A percentile compares a stretch with the other conserved stretches of the same genome.
Conservation (phyloP, 805 yeast genomes). For the Candida parachauliodes region DNA sequence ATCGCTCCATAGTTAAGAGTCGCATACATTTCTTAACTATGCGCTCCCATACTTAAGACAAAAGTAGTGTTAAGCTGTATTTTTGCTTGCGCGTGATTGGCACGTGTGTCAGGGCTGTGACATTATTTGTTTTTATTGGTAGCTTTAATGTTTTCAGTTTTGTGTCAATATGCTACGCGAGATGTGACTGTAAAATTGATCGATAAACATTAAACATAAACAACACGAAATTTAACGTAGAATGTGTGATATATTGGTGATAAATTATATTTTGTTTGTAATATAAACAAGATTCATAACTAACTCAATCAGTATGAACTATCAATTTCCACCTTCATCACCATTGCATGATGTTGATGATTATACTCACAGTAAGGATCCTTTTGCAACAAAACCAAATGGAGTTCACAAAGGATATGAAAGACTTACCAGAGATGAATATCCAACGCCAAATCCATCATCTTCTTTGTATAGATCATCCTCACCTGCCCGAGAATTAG, state of each 20-base stretch:
- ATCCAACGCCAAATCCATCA: constrained; percentile 76
- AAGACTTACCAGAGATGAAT: constrained; percentile 13
- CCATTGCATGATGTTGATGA: constrained; percentile 36
- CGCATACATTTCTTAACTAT: too few species aligned
- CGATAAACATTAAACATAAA: constrained; percentile 3
- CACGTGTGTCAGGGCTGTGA: too few species aligned
- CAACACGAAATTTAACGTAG: constrained; percentile 6
- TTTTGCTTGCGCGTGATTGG: too few species aligned
- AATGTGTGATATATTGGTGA: not conserved
- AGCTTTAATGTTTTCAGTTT: too few species aligned
- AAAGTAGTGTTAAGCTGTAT: too few species aligned
- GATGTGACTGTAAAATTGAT: constrained; percentile 2
- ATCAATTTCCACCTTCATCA: constrained; percentile 52
- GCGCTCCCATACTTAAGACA: too few species aligned
- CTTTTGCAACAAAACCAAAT: constrained; percentile 5
- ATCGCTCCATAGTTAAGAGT: constrained; percentile 3
- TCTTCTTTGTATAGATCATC: constrained; percentile 40
- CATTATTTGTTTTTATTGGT: too few species aligned
- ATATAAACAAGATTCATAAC: not conserved
- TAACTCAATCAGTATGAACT: constrained; percentile 7
- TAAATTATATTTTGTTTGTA: too few species aligned
- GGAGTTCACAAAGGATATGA: not conserved
- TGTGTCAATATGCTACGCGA: constrained; percentile 4
- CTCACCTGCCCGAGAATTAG: constrained; percentile 27
- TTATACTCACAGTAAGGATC: constrained; percentile 12